A percentile compares a stretch with the other conserved stretches of the same genome.
phyloP scores from a whole-genome alignment of 352 stramenopile species.

The Globisporangium cederbergense region DNA sequence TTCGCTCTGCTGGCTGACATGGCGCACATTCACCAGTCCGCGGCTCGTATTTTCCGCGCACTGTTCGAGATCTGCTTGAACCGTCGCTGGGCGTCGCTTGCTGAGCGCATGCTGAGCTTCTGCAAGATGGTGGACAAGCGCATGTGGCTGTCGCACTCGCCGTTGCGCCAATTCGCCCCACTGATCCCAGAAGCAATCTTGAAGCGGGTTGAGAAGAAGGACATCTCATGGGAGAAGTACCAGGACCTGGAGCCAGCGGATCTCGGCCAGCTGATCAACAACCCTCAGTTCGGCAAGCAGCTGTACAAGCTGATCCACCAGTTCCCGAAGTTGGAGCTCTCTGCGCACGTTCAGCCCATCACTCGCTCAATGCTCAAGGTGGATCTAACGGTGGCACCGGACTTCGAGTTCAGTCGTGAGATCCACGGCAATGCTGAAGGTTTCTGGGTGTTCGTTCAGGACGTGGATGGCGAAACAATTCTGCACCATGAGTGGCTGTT shows the following conservation, averaged over 20 bases:
- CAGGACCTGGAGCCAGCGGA: constrained; percentile 96
- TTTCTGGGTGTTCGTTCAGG: constrained; percentile 98
- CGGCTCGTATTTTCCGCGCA: constrained; percentile 96
- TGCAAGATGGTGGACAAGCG: constrained; percentile 99
- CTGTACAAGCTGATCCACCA: constrained; percentile 98
- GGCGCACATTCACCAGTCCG: constrained; percentile 98
- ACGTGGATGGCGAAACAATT: constrained; percentile 98
- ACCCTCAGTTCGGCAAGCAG: constrained; percentile 97
- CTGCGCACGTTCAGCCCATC: constrained; percentile 97
- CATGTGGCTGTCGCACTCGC: constrained; percentile 97
- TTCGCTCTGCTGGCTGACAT: constrained; percentile 99
- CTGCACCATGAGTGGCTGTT: constrained; percentile 98
- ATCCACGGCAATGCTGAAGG: constrained; percentile 95
- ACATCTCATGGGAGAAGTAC: constrained; percentile 98
- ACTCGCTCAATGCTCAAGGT: constrained; percentile 96
- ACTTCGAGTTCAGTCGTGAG: constrained; percentile 97
- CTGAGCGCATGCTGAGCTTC: constrained; percentile 95
- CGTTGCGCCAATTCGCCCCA: constrained; percentile 95
- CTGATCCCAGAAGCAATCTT: constrained; percentile 94
- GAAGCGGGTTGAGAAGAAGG: constrained; percentile 97
- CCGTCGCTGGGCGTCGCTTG: constrained; percentile 92
- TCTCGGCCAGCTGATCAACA: constrained; percentile 96
- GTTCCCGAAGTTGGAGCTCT: constrained; percentile 97
- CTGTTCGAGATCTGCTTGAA: constrained; percentile 99
- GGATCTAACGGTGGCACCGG: constrained; percentile 94